A percentile compares a stretch with the other conserved stretches of the same genome.
Evolutionary conservation across 2,329 filamentous ascomycete species (phyloP).

Genomic region (Diaporthe citrichinensis): DNA sequence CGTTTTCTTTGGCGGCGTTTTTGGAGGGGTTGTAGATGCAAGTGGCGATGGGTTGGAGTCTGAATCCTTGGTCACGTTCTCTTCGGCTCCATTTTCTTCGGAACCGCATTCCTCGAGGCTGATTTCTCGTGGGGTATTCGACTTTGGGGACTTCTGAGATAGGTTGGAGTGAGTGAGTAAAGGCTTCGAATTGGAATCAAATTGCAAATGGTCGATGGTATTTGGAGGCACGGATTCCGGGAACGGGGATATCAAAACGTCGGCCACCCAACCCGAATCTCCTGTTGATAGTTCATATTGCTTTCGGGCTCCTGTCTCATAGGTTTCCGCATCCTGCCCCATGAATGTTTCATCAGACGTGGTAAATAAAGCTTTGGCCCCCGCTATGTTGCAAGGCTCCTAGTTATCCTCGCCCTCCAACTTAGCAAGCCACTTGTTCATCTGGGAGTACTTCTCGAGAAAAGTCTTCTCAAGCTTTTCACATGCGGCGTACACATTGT

Average conservation of each 20-base stretch:
- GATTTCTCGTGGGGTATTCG: too few relatives aligned
- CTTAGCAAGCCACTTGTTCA: conserved; percentile 73
- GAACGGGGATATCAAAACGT: too few relatives aligned
- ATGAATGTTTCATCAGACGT: too few relatives aligned
- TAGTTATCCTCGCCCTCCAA: conserved; percentile 60
- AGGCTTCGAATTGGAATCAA: neutral
- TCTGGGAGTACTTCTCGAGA: conserved; percentile 62
- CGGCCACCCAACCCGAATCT: neutral
- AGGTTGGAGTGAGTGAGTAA: neutral
- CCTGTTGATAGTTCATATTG: neutral
- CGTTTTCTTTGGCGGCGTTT: neutral
- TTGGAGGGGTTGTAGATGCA: neutral
- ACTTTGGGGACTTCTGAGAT: too few relatives aligned
- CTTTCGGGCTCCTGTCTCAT: neutral
- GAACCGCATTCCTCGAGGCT: neutral
- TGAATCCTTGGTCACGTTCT: neutral
- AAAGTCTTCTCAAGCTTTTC: conserved; percentile 70
- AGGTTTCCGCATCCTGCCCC: too few relatives aligned
- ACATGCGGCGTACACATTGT: conserved; percentile 68
- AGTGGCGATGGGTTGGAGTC: neutral
- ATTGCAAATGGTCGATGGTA: neutral
- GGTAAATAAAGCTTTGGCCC: neutral
- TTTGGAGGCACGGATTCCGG: neutral
- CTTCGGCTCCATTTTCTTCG: neutral
- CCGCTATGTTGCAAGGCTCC: neutral